These are phyloP conservation scores for Acanthamoeba divionensis DNA, from an alignment of 208 protist species.

Conservation along the genomic window DNA sequence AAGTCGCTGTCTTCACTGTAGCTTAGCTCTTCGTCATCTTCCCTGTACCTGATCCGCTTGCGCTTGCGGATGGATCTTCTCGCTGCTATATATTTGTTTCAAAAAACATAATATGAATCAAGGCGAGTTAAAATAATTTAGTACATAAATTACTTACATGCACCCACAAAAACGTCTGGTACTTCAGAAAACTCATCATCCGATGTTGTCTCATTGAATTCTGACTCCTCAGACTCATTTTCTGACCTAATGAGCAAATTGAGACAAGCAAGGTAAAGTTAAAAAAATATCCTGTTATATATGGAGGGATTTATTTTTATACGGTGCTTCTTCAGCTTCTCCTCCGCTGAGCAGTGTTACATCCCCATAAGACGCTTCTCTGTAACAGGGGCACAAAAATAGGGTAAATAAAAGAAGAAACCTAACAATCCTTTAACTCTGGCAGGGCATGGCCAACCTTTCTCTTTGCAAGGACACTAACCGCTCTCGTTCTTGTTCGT, in stretches of 20 bases:
- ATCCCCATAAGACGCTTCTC: background rate
- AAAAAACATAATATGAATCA: background rate
- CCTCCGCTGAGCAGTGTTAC: background rate
- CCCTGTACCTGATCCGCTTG: background rate
- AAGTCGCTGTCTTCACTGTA: background rate
- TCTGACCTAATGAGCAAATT: too few relatives aligned
- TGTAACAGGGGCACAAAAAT: background rate
- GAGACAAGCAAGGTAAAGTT: background rate
- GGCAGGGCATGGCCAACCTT: background rate
- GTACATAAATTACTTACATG: too few relatives aligned
- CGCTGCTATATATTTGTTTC: background rate
- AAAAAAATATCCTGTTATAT: background rate
- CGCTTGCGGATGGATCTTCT: background rate
- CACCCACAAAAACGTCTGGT: background rate
- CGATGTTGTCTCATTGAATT: background rate
- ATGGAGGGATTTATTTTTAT: background rate
- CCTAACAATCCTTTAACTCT: too few relatives aligned
- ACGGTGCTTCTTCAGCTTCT: constrained; percentile 20
- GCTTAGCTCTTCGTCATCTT: background rate
- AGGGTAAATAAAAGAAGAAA: too few relatives aligned
- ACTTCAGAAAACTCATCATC: background rate
- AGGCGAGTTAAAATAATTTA: too few relatives aligned
- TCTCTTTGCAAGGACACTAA: background rate
- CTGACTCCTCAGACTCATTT: constrained; percentile 24
- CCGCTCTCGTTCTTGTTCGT: background rate